Base-by-base conservation (phyloP, 495 filamentous ascomycete species). In the Cryomyces antarcticus region DNA sequence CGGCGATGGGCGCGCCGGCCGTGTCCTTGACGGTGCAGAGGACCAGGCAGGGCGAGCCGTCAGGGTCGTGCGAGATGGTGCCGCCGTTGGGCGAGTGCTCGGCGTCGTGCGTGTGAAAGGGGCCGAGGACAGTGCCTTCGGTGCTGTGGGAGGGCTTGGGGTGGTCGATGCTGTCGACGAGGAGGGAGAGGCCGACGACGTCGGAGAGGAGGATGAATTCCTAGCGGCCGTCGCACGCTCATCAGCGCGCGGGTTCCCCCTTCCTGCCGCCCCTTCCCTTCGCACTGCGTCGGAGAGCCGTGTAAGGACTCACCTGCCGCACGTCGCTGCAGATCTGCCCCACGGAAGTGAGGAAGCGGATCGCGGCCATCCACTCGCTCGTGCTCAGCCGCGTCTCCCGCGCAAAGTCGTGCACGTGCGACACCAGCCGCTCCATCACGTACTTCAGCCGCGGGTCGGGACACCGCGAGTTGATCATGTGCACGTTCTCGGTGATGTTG, bases 201-300 rank as follows among this genome's bases (percentile, higher is more conserved):
- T 95, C 87, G 42, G 81, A 89, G 50, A 94, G 82, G 42, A 93
- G 79, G 61, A 94, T 93, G 67, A 83, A 93, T 69, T 95, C 87
- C 73, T 88, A 40, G 6, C 17, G 17, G 2, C 17, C 1, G 17
- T 24, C 7, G 33, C 37, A 33, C 7, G 5, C 10, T 37, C 7
- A 36, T 34, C 24, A 7, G 44, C 54, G 17, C 17, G 17, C 17
- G 17, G 1, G 2, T 1, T 24, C 17, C 17, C 17, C 17, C 17
- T 24, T 24, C 17, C 17, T 24, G 17, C 17, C 2, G 17, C 17
- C 17, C 17, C 2, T 24, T 2, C 2, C 17, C 2, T 24, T 24
- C 2, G 17, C 17, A 6, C 37, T 56, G 52, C 40, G 57, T 59
- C 36, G 6, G 35, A 31, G 31, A 31, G 33, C 30, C 10, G 24